Base-by-base conservation (phyloP, 495 filamentous ascomycete species). In the Lasiosphaeria hispida region DNA sequence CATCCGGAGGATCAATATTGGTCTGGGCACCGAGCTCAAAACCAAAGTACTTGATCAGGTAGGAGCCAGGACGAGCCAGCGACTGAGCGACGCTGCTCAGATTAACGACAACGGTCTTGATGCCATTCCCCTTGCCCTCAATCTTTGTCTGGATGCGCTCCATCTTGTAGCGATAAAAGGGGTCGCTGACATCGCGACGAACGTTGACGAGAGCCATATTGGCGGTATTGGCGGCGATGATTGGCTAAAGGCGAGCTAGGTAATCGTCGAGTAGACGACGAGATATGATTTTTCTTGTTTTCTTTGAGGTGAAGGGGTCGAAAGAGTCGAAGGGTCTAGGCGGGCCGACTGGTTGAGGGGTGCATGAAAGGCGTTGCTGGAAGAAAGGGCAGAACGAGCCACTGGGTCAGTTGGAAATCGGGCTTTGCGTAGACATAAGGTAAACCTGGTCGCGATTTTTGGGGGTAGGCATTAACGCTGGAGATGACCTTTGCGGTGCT, bases 151-250 rank as follows among this genome's bases (percentile, higher is more conserved):
- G 90, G 70, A 98, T 81, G 62, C 83, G 85, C 79, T 98, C 94
- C 94, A 98, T 98, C 84, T 98, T 98, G 85, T 98, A 98, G 76
- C 94, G 94, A 77, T 98, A 98, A 88, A 97, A 98, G 74, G 90
- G 89, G 79, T 98, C 94, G 79, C 85, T 87, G 78, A 96, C 86
- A 90, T 97, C 95, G 76, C 94, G 90, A 74, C 92, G 93, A 82
- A 98, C 92, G 77, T 98, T 98, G 83, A 98, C 81, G 72, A 78
- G 73, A 69, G 87, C 89, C 76, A 80, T 80, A 48, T 53, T 76
- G 70, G 72, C 76, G 72, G 71, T 79, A 54, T 71, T 73, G 63
- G 52, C 30, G 35, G 69, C 48, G 64, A 55, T 52, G 55, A 59
- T 48, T 53, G 48, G 59, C 63, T 49, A 63, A 56, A 57, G 51